Conservation (phyloP, 176 grass and related monocot species). For the Rhynchospora tenuis region DNA sequence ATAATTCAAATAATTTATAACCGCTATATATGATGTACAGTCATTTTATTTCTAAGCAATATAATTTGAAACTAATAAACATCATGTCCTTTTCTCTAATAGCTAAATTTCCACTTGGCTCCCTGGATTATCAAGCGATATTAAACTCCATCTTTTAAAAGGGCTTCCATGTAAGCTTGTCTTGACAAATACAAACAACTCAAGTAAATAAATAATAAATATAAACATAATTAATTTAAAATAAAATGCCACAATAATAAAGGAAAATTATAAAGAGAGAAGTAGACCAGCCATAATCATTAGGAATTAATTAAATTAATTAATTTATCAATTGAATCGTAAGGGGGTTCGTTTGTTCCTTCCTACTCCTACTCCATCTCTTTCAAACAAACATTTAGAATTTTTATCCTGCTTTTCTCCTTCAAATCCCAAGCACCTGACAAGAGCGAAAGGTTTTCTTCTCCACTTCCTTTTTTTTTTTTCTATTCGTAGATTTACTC, state of each 20-base stretch:
- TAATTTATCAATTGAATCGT: not conserved
- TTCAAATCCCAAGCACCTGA: not conserved
- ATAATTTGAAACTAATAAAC: no score
- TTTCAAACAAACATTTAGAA: not conserved
- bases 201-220: not conserved
- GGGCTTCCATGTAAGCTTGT: not conserved
- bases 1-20: no score
- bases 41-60: no score
- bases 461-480: not conserved
- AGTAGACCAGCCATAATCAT: not conserved
- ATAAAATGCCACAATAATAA: not conserved
- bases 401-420: not conserved
- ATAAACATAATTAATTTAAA: not conserved
- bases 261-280: not conserved
- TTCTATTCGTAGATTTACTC: not conserved
- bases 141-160: not conserved
- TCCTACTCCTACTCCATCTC: not conserved
- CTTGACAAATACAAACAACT: slow-evolving; percentile 7
- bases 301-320: not conserved
- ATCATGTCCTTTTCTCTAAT: not conserved
- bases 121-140: not conserved
- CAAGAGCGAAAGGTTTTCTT: not conserved
- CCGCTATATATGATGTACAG: no score
- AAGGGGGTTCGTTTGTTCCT: not conserved
- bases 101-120: not conserved